Evolutionary conservation across 129 eudicot species (phyloP).

Genomic region (Tagetes patula): DNA sequence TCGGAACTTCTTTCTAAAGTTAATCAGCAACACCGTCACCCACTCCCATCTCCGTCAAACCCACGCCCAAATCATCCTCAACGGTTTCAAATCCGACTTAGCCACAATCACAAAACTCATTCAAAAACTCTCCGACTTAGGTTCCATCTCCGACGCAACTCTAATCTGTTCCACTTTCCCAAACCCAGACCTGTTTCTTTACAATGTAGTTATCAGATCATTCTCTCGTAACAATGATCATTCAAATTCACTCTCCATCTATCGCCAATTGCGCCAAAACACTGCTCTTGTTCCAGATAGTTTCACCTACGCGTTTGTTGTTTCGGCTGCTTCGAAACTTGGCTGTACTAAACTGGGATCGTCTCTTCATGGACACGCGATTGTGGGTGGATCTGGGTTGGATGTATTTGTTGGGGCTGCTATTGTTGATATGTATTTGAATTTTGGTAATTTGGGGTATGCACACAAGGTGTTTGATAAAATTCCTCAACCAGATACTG

Average conservation of each 20-base stretch:
- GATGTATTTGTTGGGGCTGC: constrained; percentile 84
- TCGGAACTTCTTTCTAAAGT: constrained; percentile 47
- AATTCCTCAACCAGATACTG: constrained; percentile 69
- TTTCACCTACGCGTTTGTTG: constrained; percentile 54
- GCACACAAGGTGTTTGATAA: constrained; percentile 77
- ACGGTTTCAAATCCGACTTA: constrained; percentile 44
- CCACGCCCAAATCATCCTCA: constrained; percentile 76
- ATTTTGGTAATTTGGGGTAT: constrained; percentile 39
- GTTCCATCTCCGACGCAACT: constrained; percentile 52
- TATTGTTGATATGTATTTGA: constrained; percentile 64
- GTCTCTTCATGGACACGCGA: constrained; percentile 65
- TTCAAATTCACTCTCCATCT: constrained; percentile 41
- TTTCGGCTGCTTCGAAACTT: constrained; percentile 54
- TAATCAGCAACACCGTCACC: constrained; percentile 39
- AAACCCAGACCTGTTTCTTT: constrained; percentile 70
- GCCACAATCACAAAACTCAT: constrained; percentile 68
- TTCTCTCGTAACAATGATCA: constrained; percentile 36
- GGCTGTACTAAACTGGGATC: constrained; percentile 36
- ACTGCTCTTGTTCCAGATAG: constrained; percentile 49
- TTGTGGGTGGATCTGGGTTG: constrained; percentile 54
- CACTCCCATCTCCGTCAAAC: constrained; percentile 59
- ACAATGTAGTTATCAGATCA: constrained; percentile 73
- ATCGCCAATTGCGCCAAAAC: constrained; percentile 34
- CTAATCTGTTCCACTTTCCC: constrained; percentile 47
- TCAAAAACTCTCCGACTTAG: constrained; percentile 57